These are phyloP conservation scores for Mycocentrospora acerina DNA, from an alignment of 2,329 filamentous ascomycete genomes.

Conservation along the genomic window DNA sequence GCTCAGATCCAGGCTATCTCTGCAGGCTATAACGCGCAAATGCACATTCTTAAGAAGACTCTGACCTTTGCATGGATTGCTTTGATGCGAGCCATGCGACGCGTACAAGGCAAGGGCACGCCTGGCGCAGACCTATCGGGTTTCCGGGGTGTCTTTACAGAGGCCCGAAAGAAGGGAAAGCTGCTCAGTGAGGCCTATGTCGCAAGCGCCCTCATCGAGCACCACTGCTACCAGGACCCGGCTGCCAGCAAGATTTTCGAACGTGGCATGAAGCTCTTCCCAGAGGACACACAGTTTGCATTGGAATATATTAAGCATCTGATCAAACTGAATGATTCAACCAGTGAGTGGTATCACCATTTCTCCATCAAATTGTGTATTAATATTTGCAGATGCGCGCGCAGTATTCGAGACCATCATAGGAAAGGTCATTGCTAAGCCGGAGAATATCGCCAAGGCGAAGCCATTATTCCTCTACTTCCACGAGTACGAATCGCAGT, in stretches of 20 bases:
- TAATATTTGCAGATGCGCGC: slow-evolving; percentile 68
- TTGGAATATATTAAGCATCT: slow-evolving; percentile 96
- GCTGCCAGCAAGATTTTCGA: slow-evolving; percentile 96
- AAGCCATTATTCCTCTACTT: slow-evolving; percentile 89
- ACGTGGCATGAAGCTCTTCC: slow-evolving; percentile 88
- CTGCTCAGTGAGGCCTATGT: slow-evolving; percentile 95
- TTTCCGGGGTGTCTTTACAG: slow-evolving; percentile 83
- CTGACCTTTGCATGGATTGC: slow-evolving; percentile 96
- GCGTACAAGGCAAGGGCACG: slow-evolving; percentile 79
- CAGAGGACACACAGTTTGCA: slow-evolving; percentile 89
- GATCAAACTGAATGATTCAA: slow-evolving; percentile 87
- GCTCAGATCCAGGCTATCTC: slow-evolving; percentile 59
- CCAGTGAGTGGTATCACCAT: slow-evolving; percentile 64
- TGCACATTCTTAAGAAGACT: slow-evolving; percentile 75
- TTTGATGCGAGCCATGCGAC: slow-evolving; percentile 88
- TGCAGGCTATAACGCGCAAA: slow-evolving; percentile 70
- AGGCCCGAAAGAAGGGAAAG: slow-evolving; percentile 82
- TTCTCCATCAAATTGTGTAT: neutral
- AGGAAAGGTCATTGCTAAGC: slow-evolving; percentile 74
- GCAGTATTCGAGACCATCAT: slow-evolving; percentile 96
- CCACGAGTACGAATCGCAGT: slow-evolving; percentile 92
- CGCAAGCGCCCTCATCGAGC: slow-evolving; percentile 88
- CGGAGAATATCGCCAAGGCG: slow-evolving; percentile 71
- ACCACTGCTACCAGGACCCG: slow-evolving; percentile 91
- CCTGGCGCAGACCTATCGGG: slow-evolving; percentile 64